Evolutionary conservation across 2,329 filamentous ascomycete species (phyloP).

Genomic region (Nothophaeocryptopus gaeumannii): DNA sequence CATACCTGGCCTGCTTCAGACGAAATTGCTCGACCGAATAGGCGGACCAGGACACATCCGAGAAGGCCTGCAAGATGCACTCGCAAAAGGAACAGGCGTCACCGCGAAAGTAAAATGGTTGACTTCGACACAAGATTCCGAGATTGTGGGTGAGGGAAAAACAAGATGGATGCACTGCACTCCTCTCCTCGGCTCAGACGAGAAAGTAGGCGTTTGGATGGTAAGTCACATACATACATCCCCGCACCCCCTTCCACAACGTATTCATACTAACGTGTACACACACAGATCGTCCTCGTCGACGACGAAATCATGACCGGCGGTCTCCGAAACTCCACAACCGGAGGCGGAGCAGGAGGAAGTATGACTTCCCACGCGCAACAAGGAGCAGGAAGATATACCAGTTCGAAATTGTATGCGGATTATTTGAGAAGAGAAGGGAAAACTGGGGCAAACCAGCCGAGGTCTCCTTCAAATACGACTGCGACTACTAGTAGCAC

Average conservation of each 20-base stretch:
- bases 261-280: too few relatives aligned
- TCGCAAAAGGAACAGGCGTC: conserved; percentile 39
- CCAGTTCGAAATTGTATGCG: conserved; percentile 36
- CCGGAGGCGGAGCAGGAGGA: conserved; percentile 1
- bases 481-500: neutral
- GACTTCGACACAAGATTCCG: conserved; percentile 16
- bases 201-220: conserved; percentile 48
- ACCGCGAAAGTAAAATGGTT: conserved; percentile 46
- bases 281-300: conserved; percentile 38
- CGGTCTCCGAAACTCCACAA: conserved; percentile 14
- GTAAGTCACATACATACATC: conserved; percentile 24
- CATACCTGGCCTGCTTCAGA: conserved; percentile 62
- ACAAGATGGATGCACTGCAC: conserved; percentile 47
- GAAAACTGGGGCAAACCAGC: conserved; percentile 13
- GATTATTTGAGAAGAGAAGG: conserved; percentile 36
- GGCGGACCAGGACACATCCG: conserved; percentile 39
- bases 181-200: conserved; percentile 43
- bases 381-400: conserved; percentile 13
- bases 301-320: conserved; percentile 39
- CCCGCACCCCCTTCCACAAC: too few relatives aligned
- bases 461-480: conserved; percentile 4
- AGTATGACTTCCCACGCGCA: too few relatives aligned
- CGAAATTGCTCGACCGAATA: conserved; percentile 44
- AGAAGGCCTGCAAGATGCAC: conserved; percentile 39
- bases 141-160: conserved; percentile 20